A percentile compares a stretch with the other conserved stretches of the same genome.
These are phyloP conservation scores for Didymella sp. DNA, from an alignment of 2,329 filamentous ascomycete species.

Conservation along the genomic window DNA sequence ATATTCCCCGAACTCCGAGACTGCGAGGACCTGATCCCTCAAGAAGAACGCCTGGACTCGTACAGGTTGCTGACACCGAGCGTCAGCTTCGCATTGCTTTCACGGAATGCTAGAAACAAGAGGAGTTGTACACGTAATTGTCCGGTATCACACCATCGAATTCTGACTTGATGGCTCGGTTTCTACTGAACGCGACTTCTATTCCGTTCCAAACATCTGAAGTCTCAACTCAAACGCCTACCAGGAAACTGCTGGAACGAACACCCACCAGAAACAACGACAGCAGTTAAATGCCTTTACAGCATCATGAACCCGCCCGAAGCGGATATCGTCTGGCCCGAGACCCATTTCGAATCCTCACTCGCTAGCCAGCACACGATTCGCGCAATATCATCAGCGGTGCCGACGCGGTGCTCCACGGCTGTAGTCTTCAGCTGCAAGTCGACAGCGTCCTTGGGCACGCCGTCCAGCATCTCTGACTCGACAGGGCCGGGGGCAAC, in stretches of 20 bases:
- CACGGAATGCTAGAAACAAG: neutral
- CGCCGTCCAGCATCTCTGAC: constrained; percentile 64
- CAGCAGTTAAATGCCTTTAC: constrained; percentile 20
- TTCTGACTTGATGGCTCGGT: neutral
- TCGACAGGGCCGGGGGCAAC: constrained; percentile 66
- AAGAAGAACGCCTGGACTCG: neutral
- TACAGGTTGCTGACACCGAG: neutral
- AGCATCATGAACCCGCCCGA: constrained; percentile 57
- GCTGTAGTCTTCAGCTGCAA: constrained; percentile 60
- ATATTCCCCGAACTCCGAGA: constrained; percentile 14
- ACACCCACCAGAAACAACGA: constrained; percentile 23
- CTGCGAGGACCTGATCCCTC: constrained; percentile 2
- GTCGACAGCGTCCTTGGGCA: constrained; percentile 58
- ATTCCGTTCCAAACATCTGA: constrained; percentile 36
- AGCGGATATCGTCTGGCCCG: constrained; percentile 63
- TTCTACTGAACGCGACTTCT: constrained; percentile 5
- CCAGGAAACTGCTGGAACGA: constrained; percentile 29
- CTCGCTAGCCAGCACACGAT: constrained; percentile 64
- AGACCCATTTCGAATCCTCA: constrained; percentile 51
- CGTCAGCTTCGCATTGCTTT: neutral
- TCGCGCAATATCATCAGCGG: constrained; percentile 60
- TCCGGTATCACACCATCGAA: constrained; percentile 1
- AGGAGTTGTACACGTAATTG: neutral
- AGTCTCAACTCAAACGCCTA: constrained; percentile 35
- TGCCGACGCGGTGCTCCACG: constrained; percentile 60